Evolutionary conservation across 1,139 yeast species (phyloP).

Genomic region (Arxiozyma slooffiae): DNA sequence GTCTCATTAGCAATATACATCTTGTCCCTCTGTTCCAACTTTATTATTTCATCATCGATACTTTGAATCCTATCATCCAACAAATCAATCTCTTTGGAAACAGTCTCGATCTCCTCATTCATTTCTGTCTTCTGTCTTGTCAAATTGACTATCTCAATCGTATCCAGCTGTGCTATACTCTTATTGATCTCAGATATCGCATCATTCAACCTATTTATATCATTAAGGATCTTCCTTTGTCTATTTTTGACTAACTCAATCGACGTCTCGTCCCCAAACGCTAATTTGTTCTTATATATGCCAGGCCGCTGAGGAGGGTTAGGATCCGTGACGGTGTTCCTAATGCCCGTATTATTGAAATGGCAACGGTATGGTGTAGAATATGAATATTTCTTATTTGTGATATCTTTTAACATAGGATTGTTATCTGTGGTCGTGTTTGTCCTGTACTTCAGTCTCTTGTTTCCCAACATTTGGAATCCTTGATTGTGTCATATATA

Average conservation of each 20-base stretch:
- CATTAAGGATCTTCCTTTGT: conserved; percentile 23
- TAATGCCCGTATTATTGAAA: too few relatives aligned
- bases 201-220: conserved; percentile 17
- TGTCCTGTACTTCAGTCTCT: not conserved
- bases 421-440: not conserved
- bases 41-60: not conserved
- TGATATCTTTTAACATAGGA: conserved; percentile 7
- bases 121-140: conserved; percentile 9
- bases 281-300: conserved; percentile 2
- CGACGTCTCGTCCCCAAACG: conserved; percentile 11
- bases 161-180: conserved; percentile 14
- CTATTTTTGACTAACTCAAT: conserved; percentile 12
- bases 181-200: conserved; percentile 23
- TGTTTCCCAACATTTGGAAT: conserved; percentile 1
- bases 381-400: conserved; percentile 6
- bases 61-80: not conserved
- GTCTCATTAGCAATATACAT: conserved; percentile 2
- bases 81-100: not conserved
- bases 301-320: too few relatives aligned
- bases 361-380: not conserved
- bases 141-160: conserved; percentile 14
- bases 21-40: conserved; percentile 5
- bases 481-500: conserved; percentile 2
- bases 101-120: not conserved
- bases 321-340: too few relatives aligned